Evolutionary conservation across 2,329 filamentous ascomycete genomes (phyloP).

Genomic region (Monosporascus sp.): DNA sequence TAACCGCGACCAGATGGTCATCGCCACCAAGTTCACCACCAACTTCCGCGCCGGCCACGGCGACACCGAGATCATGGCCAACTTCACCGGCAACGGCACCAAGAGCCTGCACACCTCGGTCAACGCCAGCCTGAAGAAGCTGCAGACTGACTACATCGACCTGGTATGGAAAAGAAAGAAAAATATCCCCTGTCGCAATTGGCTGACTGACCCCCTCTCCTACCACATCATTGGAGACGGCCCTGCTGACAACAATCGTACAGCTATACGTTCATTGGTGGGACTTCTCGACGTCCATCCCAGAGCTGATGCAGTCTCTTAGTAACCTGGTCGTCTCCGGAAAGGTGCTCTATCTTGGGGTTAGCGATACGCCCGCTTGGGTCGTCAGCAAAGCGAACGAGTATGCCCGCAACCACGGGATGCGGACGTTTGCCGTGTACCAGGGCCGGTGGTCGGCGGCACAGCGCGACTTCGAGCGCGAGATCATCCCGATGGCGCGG

Average conservation of each 20-base stretch:
- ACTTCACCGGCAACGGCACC: slow-evolving; percentile 52
- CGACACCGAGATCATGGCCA: slow-evolving; percentile 40
- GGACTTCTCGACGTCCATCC: slow-evolving; percentile 60
- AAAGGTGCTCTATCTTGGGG: slow-evolving; percentile 63
- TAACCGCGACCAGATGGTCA: slow-evolving; percentile 63
- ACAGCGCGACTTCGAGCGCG: slow-evolving; percentile 61
- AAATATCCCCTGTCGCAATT: neutral
- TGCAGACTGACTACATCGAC: slow-evolving; percentile 66
- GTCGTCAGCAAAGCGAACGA: slow-evolving; percentile 60
- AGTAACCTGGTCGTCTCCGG: slow-evolving; percentile 54
- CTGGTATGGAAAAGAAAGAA: slow-evolving; percentile 33
- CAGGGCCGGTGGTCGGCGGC: slow-evolving; percentile 60
- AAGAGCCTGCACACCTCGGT: slow-evolving; percentile 56
- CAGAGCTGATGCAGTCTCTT: slow-evolving; percentile 63
- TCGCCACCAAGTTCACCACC: slow-evolving; percentile 65
- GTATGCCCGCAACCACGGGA: slow-evolving; percentile 65
- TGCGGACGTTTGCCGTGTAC: slow-evolving; percentile 65
- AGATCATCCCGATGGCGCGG: slow-evolving; percentile 62
- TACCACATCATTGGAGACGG: too few relatives aligned
- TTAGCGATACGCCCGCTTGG: slow-evolving; percentile 67
- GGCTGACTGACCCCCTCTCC: neutral
- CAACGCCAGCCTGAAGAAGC: slow-evolving; percentile 50
- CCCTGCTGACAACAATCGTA: too few relatives aligned
- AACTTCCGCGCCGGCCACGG: slow-evolving; percentile 42
- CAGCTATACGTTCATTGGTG: slow-evolving; percentile 60